Percentiles rank a stretch among this genome's conserved stretches.
These are phyloP conservation scores for Mycena rebaudengoi DNA, from an alignment of 768 basidiomycete genomes.

Conservation along the genomic window DNA sequence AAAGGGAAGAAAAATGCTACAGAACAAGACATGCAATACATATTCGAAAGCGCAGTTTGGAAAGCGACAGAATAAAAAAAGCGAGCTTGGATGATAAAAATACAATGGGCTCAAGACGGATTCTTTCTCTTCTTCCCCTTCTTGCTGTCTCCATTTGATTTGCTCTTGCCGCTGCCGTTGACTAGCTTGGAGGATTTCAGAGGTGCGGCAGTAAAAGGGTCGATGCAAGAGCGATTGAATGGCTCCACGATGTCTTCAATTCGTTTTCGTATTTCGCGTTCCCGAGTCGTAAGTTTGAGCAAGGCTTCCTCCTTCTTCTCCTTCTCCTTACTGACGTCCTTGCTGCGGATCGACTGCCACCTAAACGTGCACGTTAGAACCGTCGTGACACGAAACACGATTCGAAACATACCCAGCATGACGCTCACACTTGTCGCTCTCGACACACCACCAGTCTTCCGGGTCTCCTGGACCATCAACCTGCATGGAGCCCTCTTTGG, in stretches of 20 bases:
- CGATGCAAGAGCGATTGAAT: conserved; percentile 45
- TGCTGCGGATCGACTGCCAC: conserved; percentile 81
- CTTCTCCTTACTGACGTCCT: conserved; percentile 79
- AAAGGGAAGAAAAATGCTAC: conserved; percentile 20
- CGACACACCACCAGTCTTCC: conserved; percentile 82
- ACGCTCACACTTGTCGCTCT: conserved; percentile 78
- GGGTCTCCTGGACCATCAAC: conserved; percentile 39
- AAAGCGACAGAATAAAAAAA: conserved; percentile 17
- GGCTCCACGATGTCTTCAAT: conserved; percentile 79
- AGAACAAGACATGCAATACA: conserved; percentile 29
- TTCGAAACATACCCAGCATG: conserved; percentile 69
- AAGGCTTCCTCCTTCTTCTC: conserved; percentile 77
- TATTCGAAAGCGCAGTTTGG: conserved; percentile 20
- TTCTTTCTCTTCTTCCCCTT: conserved; percentile 68
- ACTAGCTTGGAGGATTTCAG: conserved; percentile 47
- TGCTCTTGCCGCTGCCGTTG: conserved; percentile 58
- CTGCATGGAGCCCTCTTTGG: conserved; percentile 44
- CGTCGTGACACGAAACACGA: conserved; percentile 3
- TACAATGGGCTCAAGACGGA: conserved; percentile 41
- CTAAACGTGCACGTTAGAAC: conserved; percentile 42
- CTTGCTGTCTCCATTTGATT: conserved; percentile 56
- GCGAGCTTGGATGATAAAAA: conserved; percentile 36
- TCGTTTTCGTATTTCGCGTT: conserved; percentile 79
- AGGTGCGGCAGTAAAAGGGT: conserved; percentile 42
- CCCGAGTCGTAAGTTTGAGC: conserved; percentile 71